Conservation (phyloP, 306 rosid species). For the Hippophae rhamnoides region DNA sequence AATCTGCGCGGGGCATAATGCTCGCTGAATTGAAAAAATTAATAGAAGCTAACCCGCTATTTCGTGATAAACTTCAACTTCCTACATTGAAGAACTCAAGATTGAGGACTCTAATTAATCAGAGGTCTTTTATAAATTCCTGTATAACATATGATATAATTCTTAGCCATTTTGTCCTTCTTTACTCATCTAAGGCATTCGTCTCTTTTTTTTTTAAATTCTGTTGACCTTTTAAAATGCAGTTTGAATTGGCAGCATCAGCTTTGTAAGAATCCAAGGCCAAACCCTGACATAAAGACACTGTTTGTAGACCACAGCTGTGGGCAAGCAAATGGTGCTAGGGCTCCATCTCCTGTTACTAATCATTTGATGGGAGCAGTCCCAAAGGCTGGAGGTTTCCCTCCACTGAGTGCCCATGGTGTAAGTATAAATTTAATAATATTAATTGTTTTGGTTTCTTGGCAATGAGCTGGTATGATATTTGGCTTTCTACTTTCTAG, state of each 20-base stretch:
- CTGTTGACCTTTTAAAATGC: conserved; percentile 24
- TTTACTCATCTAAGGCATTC: no score
- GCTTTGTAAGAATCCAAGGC: conserved; percentile 95
- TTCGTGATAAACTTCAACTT: conserved; percentile 97
- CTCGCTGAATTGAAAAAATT: conserved; percentile 92
- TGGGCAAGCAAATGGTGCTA: conserved; percentile 98
- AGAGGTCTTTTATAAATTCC: conserved; percentile 52
- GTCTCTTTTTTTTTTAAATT: conserved; percentile 1
- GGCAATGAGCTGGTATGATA: conserved; percentile 4
- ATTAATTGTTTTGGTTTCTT: conserved; percentile 4
- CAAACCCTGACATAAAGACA: conserved; percentile 98
- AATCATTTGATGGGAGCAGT: conserved; percentile 88
- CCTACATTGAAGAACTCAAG: conserved; percentile 93
- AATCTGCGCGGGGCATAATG: conserved; percentile 97
- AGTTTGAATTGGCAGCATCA: conserved; percentile 99
- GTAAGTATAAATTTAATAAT: conserved; percentile 42
- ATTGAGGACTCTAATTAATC: conserved; percentile 90
- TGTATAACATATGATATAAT: conserved; percentile 5
- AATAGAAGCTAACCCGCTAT: conserved; percentile 95
- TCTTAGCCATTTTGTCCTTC: neutral
- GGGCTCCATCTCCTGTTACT: conserved; percentile 99
- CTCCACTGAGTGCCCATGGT: conserved; percentile 86
- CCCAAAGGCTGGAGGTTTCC: conserved; percentile 90
- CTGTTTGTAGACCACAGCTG: conserved; percentile 95
- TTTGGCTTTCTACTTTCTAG: conserved; percentile 7